phyloP scores from a whole-genome alignment of 768 basidiomycete species.

The Auriscalpium microsporum region DNA sequence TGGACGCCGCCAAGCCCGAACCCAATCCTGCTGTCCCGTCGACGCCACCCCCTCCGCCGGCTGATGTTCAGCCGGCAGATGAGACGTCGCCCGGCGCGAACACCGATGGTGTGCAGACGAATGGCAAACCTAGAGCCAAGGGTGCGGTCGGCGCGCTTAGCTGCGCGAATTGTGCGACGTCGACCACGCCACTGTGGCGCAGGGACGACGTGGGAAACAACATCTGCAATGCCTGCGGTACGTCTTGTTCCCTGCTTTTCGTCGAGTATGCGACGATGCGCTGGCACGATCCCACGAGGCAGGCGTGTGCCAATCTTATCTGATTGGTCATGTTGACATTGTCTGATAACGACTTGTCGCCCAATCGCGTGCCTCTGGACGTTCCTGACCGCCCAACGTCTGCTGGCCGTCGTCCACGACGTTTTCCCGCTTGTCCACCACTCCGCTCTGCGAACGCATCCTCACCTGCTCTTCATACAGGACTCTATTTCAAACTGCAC shows the following conservation, averaged over 20 bases:
- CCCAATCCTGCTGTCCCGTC: slow-evolving; percentile 8
- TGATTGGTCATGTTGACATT: slow-evolving; percentile 13
- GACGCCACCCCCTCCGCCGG: slow-evolving; percentile 20
- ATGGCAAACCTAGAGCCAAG: slow-evolving; percentile 2
- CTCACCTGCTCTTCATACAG: slow-evolving; percentile 33
- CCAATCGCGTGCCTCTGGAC: slow-evolving; percentile 4
- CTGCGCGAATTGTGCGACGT: slow-evolving; percentile 85
- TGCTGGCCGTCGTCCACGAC: too few relatives aligned
- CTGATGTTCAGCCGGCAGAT: slow-evolving; percentile 6
- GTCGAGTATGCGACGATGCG: not conserved
- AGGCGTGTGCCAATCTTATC: slow-evolving; percentile 17
- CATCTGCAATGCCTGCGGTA: slow-evolving; percentile 93
- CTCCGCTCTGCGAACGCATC: slow-evolving; percentile 13
- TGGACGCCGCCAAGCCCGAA: slow-evolving; percentile 18
- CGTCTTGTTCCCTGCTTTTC: slow-evolving; percentile 25
- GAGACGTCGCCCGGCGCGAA: slow-evolving; percentile 5
- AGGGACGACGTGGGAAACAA: slow-evolving; percentile 87
- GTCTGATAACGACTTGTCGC: not conserved
- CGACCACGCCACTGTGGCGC: slow-evolving; percentile 85
- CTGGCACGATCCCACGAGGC: slow-evolving; percentile 9
- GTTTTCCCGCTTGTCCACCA: slow-evolving; percentile 37
- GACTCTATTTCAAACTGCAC: slow-evolving; percentile 97
- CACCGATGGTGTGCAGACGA: slow-evolving; percentile 7
- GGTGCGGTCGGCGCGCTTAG: slow-evolving; percentile 61
- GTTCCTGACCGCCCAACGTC: too few relatives aligned